Base-by-base conservation (phyloP, 208 protist genomes). In the Leptomonas seymouri region DNA sequence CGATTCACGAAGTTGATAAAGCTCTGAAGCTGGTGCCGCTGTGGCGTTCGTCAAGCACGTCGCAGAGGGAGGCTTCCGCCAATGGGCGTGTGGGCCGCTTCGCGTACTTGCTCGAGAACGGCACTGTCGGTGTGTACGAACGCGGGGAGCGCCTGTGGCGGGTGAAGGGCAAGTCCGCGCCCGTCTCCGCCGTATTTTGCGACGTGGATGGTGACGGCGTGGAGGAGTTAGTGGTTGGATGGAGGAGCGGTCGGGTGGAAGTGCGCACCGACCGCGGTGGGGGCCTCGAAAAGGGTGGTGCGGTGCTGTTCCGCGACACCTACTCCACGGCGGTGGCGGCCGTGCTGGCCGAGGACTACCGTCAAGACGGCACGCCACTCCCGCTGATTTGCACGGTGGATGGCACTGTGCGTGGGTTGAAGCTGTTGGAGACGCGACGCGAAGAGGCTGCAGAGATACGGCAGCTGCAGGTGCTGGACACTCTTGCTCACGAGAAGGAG, bases 181-280 rank as follows among this genome's bases (percentile, higher is more conserved):
- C 97, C 3, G 84, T 91, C 7, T 83, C 88, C 3, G 87, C 97
- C 28, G 84, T 76, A 28, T 93, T 90, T 67, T 97, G 90, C 67
- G 97, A 98, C 72, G 74, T 98, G 28, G 93, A 98, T 75, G 83
- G 82, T 63, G 97, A 98, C 59, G 96, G 96, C 18, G 86, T 93
- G 41, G 82, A 79, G 28, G 97, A 98, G 75, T 79, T 99, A 51
- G 71, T 99, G 27, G 78, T 96, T 15, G 96, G 96, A 21, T 98
- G 87, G 85, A 62, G 61, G 16, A 93, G 86, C 63, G 97, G 95
- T 0, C 86, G 85, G 12, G 63, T 98, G 14, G 91, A 97, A 81
- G 90, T 97, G 57, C 88, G 93, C 21, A 77, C 82, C 14, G 87
- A 91, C 60, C 55, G 58, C 59, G 55, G 67, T 12, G 78, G 73